phyloP scores from a whole-genome alignment of 139 green algal genomes.

The Volvox africanus region DNA sequence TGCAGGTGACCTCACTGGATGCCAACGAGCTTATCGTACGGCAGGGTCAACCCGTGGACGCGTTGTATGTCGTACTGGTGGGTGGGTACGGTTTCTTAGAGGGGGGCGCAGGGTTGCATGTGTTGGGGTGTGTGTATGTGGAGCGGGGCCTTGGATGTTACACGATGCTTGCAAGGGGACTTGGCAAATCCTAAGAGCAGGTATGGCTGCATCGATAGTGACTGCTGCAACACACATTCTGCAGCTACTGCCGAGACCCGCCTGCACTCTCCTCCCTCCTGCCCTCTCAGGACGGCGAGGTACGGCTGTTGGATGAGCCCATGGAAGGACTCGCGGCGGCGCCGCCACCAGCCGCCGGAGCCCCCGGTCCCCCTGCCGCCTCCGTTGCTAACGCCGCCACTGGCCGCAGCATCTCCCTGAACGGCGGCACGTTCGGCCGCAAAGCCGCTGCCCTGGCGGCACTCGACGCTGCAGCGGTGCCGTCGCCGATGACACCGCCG shows the following conservation, averaged over 20 bases:
- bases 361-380: background rate
- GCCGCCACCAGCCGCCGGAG: background rate
- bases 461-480: background rate
- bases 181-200: too few relatives aligned
- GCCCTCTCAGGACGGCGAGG: slow-evolving; percentile 25
- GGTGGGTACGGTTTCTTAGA: background rate
- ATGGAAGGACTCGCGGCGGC: slow-evolving; percentile 7
- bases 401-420: background rate
- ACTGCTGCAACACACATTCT: too few relatives aligned
- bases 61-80: slow-evolving; percentile 37
- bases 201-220: too few relatives aligned
- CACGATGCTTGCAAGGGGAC: too few relatives aligned
- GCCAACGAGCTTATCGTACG: background rate
- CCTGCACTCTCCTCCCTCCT: too few relatives aligned
- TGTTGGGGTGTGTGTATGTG: too few relatives aligned
- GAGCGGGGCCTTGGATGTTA: too few relatives aligned
- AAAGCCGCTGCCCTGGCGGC: background rate
- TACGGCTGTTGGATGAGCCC: slow-evolving; percentile 36
- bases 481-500: background rate
- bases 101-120: too few relatives aligned
- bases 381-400: too few relatives aligned
- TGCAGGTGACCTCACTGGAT: slow-evolving; percentile 10
- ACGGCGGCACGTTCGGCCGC: background rate
- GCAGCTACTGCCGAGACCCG: too few relatives aligned
- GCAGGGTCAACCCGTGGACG: slow-evolving; percentile 27